Evolutionary conservation across 441 rosid genomes (phyloP).

Genomic region (Aleurites moluccanus): DNA sequence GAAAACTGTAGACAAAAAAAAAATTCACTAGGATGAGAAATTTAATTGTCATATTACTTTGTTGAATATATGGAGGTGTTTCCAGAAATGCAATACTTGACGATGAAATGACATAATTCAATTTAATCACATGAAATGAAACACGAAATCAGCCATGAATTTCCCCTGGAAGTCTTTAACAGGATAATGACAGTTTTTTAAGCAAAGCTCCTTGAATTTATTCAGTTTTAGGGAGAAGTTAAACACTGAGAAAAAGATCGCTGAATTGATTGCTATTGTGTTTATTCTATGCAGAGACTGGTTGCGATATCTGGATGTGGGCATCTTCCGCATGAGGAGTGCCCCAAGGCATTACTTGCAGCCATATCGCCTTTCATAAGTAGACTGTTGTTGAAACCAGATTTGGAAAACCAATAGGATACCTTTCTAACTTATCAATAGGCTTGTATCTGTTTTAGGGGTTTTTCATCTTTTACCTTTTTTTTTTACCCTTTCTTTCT

Average conservation of each 20-base stretch:
- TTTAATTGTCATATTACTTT: not conserved
- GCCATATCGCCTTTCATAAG: slow-evolving; percentile 80
- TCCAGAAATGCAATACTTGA: not conserved
- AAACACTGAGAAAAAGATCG: not conserved
- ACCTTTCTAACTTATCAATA: slow-evolving; percentile 22
- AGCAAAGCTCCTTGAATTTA: not conserved
- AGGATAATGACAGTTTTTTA: not conserved
- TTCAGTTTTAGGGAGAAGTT: not conserved
- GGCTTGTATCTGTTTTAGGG: slow-evolving; percentile 43
- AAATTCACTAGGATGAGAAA: too few species aligned
- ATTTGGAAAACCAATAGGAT: slow-evolving; percentile 45
- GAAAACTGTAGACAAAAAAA: too few species aligned
- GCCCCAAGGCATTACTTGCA: slow-evolving; percentile 92
- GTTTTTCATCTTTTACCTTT: slow-evolving; percentile 17
- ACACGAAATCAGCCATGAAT: not conserved
- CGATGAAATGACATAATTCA: not conserved
- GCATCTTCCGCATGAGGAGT: slow-evolving; percentile 97
- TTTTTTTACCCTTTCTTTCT: not conserved
- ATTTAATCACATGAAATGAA: not conserved
- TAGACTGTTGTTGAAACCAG: slow-evolving; percentile 53
- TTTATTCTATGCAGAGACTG: slow-evolving; percentile 61
- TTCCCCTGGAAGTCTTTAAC: not conserved
- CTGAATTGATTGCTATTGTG: not conserved
- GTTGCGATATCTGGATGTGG: slow-evolving; percentile 96
- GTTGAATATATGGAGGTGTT: not conserved